Percentiles rank a stretch among this genome's conserved stretches.
These are phyloP conservation scores for Cornus suecica DNA, from an alignment of 148 eudicot species.

Conservation along the genomic window DNA sequence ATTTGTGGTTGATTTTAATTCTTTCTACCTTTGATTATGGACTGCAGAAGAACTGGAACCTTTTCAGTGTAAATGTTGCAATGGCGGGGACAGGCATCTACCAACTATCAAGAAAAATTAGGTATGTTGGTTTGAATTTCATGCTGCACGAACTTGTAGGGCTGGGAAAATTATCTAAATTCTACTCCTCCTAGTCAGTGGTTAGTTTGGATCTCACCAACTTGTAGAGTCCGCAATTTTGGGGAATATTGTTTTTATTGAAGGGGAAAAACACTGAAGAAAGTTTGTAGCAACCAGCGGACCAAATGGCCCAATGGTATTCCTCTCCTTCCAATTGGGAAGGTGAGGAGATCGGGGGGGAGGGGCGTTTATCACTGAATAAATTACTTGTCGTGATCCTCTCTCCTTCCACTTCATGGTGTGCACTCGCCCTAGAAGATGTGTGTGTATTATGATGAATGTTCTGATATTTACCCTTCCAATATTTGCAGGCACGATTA, in stretches of 20 bases:
- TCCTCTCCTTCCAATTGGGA: too few species aligned
- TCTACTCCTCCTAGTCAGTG: too few species aligned
- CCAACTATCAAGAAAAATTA: conserved; percentile 70
- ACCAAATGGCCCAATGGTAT: too few species aligned
- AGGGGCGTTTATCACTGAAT: too few species aligned
- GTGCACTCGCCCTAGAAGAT: too few species aligned
- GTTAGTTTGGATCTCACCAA: neutral
- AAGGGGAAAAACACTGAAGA: neutral
- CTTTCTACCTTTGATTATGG: conserved; percentile 2
- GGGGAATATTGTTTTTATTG: neutral
- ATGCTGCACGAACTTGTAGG: neutral
- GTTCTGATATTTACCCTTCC: neutral
- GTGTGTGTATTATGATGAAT: neutral
- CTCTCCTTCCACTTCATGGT: too few species aligned
- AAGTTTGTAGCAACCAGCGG: neutral
- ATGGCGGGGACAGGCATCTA: conserved; percentile 85
- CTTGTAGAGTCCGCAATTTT: neutral
- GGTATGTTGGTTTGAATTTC: conserved; percentile 35
- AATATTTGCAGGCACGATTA: conserved; percentile 59
- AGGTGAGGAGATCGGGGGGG: too few species aligned
- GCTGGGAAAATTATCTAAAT: neutral
- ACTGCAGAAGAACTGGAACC: conserved; percentile 92
- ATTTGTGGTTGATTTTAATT: neutral
- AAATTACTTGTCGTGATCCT: neutral
- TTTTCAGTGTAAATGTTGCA: conserved; percentile 82